These are phyloP conservation scores for Tulasnella sp. DNA, from an alignment of 768 basidiomycete genomes.

Conservation along the genomic window DNA sequence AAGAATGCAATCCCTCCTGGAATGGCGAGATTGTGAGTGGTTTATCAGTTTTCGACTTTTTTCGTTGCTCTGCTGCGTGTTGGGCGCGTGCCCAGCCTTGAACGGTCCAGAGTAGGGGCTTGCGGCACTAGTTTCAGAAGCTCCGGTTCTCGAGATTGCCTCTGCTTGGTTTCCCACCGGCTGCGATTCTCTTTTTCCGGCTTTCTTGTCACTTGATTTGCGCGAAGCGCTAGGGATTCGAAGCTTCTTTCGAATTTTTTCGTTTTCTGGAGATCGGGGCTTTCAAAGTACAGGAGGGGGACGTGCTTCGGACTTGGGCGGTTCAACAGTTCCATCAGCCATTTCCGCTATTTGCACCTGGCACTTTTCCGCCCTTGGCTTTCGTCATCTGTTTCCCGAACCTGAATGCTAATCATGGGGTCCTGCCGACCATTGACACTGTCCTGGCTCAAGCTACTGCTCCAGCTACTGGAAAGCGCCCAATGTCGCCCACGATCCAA, in stretches of 20 bases:
- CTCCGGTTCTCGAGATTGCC: background rate
- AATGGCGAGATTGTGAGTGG: slow-evolving; percentile 2
- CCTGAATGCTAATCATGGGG: background rate
- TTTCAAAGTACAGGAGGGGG: background rate
- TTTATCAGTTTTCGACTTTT: background rate
- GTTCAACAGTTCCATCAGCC: background rate
- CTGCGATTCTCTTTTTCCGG: background rate
- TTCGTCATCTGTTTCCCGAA: background rate
- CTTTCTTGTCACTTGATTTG: background rate
- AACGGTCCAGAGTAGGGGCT: background rate
- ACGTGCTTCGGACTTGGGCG: background rate
- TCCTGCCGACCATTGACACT: background rate
- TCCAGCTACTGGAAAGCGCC: background rate
- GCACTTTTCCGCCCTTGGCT: background rate
- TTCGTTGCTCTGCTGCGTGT: background rate
- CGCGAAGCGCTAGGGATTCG: background rate
- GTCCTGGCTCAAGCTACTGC: background rate
- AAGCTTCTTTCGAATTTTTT: background rate
- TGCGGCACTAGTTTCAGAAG: background rate
- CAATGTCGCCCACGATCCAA: background rate
- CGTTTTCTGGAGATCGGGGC: background rate
- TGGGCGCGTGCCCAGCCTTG: background rate
- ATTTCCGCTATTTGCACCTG: background rate
- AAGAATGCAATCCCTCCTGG: background rate
- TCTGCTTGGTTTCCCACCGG: background rate